phyloP scores from a whole-genome alignment of 768 basidiomycete genomes.

The Agrocybe pediades region DNA sequence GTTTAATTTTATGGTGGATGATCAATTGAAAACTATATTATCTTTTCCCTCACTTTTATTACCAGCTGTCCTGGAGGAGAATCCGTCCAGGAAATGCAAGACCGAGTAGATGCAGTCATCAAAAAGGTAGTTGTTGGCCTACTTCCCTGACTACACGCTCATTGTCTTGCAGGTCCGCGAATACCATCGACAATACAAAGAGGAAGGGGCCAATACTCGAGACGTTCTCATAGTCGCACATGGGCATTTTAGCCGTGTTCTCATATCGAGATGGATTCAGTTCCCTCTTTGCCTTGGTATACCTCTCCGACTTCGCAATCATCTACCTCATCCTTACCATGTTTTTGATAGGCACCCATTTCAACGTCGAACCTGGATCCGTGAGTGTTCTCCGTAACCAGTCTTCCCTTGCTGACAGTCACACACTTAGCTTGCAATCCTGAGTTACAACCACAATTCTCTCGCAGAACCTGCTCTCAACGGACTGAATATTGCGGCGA shows the following conservation, averaged over 20 bases:
- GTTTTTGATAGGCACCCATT: slow-evolving; percentile 58
- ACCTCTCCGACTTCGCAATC: neutral
- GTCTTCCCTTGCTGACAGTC: neutral
- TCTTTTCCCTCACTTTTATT: no score
- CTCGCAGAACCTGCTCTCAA: slow-evolving; percentile 78
- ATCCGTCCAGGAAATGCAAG: slow-evolving; percentile 75
- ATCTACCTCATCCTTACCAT: slow-evolving; percentile 7
- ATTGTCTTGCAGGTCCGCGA: slow-evolving; percentile 56
- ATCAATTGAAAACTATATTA: no score
- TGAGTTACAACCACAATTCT: slow-evolving; percentile 83
- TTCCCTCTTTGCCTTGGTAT: slow-evolving; percentile 31
- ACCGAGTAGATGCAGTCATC: slow-evolving; percentile 78
- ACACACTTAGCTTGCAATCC: slow-evolving; percentile 61
- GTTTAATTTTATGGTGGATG: slow-evolving; percentile 19
- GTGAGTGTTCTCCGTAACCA: slow-evolving; percentile 38
- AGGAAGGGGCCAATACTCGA: slow-evolving; percentile 63
- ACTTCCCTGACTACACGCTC: neutral
- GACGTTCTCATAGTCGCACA: slow-evolving; percentile 92
- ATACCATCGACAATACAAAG: slow-evolving; percentile 69
- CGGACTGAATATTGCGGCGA: slow-evolving; percentile 64
- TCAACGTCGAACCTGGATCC: slow-evolving; percentile 84
- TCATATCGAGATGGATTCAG: slow-evolving; percentile 31
- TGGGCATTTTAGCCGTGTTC: slow-evolving; percentile 67
- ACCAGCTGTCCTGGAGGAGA: slow-evolving; percentile 87
- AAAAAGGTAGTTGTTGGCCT: slow-evolving; percentile 46